Evolutionary conservation across 805 yeast species (phyloP), one percentile per base, ranked within the genome.

Genomic region (Myxozyma neglecta): DNA sequence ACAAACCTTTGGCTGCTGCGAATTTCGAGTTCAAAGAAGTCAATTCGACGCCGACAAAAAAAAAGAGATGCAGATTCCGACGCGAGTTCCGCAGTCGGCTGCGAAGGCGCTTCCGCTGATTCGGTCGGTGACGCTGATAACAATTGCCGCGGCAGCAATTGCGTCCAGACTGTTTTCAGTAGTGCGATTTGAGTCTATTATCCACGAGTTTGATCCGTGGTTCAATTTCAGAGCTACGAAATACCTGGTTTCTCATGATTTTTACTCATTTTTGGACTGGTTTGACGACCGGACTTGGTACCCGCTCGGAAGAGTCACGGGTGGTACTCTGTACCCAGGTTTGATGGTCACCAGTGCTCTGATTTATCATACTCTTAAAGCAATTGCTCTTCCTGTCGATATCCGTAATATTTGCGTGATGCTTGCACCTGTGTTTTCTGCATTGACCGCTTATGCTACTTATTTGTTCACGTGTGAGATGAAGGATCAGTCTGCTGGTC

Each of bases 221-320:
- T 90, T 90, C 83, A 94, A 94, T 76, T 94, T 84, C 79, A 80
- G 99, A 67, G 99, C 99, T 48, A 89, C 99, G n/a, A 88, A 89
- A 75, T 90, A 90, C 75, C 81, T 94, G 68, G 96, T 90, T 36
- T 79, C 83, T 48, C 85, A 90, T 71, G 87, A 94, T 6, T 93
- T 85, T 75, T 88, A 91, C 79, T 92, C 91, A 68, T 96, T 94
- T 72, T 81, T 96, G 71, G 94, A 94, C 75, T 94, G 99, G 99
- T 94, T 94, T 71, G 99, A 94, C 74, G 97, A 93, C 74, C 85
- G 97, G 73, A 93, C 99, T 18, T 94, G 99, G 99, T 94, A 94
- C 75, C 99, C 99, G 18, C 81, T 94, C 68, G 99, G 99, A 20
- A 84, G 99, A 78, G 99, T 94, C 72, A 94, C 99, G 11, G 99